These are phyloP conservation scores for Talaromyces verruculosus DNA, from an alignment of 2,329 filamentous ascomycete species.

Conservation along the genomic window DNA sequence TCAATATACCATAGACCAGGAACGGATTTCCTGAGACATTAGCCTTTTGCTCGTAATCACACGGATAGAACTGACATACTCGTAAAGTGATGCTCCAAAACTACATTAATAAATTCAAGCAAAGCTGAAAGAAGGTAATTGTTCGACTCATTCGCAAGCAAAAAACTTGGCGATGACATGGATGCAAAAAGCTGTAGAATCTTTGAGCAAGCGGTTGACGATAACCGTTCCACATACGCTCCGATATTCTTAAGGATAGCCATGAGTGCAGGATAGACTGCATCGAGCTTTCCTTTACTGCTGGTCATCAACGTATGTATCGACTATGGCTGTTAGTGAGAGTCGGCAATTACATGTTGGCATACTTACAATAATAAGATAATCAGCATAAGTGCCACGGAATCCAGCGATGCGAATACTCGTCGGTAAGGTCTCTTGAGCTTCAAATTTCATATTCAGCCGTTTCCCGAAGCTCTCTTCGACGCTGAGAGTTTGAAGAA, in stretches of 20 bases:
- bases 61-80: slow-evolving; percentile 52
- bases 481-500: slow-evolving; percentile 90
- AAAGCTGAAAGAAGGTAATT: slow-evolving; percentile 77
- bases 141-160: slow-evolving; percentile 89
- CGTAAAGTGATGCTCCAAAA: slow-evolving; percentile 83
- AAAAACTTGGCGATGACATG: slow-evolving; percentile 90
- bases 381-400: slow-evolving; percentile 87
- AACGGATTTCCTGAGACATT: slow-evolving; percentile 68
- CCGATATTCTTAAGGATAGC: slow-evolving; percentile 93
- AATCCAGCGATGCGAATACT: slow-evolving; percentile 82
- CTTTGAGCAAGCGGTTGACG: slow-evolving; percentile 72
- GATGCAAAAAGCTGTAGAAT: slow-evolving; percentile 84
- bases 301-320: slow-evolving; percentile 89
- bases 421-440: slow-evolving; percentile 80
- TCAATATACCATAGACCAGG: slow-evolving; percentile 75
- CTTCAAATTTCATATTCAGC: slow-evolving; percentile 83
- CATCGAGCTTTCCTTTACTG: slow-evolving; percentile 84
- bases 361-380: slow-evolving; percentile 71
- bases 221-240: slow-evolving; percentile 76
- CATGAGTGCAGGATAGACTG: slow-evolving; percentile 86
- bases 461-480: slow-evolving; percentile 87
- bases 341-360: background rate
- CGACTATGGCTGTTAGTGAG: slow-evolving; percentile 57
- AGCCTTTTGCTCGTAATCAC: slow-evolving; percentile 23
- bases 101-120: slow-evolving; percentile 83